Conservation (phyloP, 148 eudicot species). For the Arbutus unedo region DNA sequence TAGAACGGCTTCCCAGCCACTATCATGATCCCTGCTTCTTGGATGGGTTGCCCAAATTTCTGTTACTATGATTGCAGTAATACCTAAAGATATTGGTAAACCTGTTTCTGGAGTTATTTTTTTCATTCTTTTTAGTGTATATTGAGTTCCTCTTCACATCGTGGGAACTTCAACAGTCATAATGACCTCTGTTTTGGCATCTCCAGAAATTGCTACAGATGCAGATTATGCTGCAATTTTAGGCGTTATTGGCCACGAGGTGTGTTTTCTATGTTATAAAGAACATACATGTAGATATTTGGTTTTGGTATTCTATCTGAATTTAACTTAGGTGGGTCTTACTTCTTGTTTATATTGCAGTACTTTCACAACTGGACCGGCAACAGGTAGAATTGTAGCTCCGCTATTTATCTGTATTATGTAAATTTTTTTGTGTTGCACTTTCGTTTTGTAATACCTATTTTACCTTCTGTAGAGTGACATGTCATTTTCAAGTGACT, state of each 20-base stretch:
- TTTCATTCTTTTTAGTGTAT: too few species aligned
- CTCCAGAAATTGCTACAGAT: too few species aligned
- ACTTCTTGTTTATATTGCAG: slow-evolving; percentile 45
- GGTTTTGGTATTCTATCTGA: neutral
- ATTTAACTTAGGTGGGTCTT: slow-evolving; percentile 21
- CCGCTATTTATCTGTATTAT: neutral
- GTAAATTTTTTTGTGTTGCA: neutral
- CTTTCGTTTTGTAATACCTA: neutral
- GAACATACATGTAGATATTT: neutral
- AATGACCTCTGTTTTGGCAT: too few species aligned
- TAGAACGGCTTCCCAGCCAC: neutral
- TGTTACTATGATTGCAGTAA: neutral
- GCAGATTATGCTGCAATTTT: too few species aligned
- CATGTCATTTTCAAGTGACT: slow-evolving; percentile 16
- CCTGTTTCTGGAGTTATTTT: too few species aligned
- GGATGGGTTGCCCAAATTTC: slow-evolving; percentile 1
- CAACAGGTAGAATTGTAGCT: slow-evolving; percentile 58
- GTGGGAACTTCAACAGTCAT: neutral
- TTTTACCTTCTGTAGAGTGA: slow-evolving; percentile 54
- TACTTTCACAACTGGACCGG: slow-evolving; percentile 99
- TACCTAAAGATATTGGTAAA: too few species aligned
- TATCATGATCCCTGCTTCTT: neutral
- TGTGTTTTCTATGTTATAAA: neutral
- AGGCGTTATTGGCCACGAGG: too few species aligned
- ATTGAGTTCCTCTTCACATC: neutral